A percentile compares a stretch with the other conserved stretches of the same genome.
These are phyloP conservation scores for Colletotrichum sp. DNA, from an alignment of 2,329 filamentous ascomycete species.

Conservation along the genomic window DNA sequence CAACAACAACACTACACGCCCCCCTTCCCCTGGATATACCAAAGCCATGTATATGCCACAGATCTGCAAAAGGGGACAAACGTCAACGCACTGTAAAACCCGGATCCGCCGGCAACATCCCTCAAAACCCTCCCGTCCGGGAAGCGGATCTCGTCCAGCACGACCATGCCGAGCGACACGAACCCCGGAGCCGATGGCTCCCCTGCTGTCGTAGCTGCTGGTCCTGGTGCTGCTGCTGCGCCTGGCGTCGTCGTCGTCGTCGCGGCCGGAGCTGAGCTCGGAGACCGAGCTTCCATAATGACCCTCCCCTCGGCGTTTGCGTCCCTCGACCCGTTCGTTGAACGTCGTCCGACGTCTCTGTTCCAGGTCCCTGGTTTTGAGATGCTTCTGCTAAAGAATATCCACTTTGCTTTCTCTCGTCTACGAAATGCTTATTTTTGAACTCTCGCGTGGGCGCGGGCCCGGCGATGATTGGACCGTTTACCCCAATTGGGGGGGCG, in stretches of 20 bases:
- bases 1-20: background rate
- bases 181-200: background rate
- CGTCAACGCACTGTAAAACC: background rate
- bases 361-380: background rate
- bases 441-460: background rate
- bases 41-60: background rate
- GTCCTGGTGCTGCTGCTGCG: background rate
- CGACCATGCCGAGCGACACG: slow-evolving; percentile 15
- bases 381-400: background rate
- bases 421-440: background rate
- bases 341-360: background rate
- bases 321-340: background rate
- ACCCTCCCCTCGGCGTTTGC: background rate
- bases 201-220: background rate
- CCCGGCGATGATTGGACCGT: background rate
- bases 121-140: background rate
- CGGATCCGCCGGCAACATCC: slow-evolving; percentile 8
- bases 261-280: background rate
- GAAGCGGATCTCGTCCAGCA: slow-evolving; percentile 10
- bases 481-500: background rate
- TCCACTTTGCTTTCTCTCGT: background rate
- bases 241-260: background rate
- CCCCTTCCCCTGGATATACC: background rate
- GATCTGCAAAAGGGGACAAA: background rate
- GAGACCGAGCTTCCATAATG: background rate